A percentile compares a stretch with the other conserved stretches of the same genome.
phyloP scores from a whole-genome alignment of 106 monocot genomes.

The Vanilla planifolia region DNA sequence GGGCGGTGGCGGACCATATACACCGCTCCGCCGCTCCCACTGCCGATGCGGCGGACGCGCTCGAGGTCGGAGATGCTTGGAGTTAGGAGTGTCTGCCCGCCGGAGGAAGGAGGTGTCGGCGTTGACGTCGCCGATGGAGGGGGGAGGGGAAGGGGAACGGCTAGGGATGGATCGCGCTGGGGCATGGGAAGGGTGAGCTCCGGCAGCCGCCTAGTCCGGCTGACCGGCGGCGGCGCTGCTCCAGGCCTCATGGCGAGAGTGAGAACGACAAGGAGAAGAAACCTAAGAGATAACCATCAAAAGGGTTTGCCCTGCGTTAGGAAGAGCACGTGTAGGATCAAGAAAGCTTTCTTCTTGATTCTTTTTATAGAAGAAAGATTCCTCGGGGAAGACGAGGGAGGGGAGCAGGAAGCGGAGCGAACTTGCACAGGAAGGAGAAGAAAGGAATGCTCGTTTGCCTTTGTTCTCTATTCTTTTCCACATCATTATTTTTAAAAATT shows the following conservation, averaged over 20 bases:
- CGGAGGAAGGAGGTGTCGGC: conserved; percentile 7
- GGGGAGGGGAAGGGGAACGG: conserved; percentile 22
- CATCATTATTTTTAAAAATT: too few relatives aligned
- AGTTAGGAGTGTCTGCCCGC: conserved; percentile 7
- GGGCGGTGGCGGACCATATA: conserved; percentile 37
- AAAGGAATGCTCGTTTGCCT: too few relatives aligned
- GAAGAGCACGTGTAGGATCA: background rate
- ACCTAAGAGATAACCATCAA: background rate
- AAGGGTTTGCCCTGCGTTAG: background rate
- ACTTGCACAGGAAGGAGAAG: too few relatives aligned
- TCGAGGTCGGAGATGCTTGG: conserved; percentile 29
- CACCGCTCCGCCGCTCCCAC: conserved; percentile 37
- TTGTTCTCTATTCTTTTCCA: too few relatives aligned
- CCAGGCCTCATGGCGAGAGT: conserved; percentile 2
- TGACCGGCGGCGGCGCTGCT: background rate
- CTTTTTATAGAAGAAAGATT: background rate
- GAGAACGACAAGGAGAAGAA: too few relatives aligned
- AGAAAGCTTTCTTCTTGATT: background rate
- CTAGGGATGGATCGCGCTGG: conserved; percentile 34
- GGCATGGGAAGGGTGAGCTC: conserved; percentile 42
- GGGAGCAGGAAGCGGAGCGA: background rate
- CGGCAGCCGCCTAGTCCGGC: background rate
- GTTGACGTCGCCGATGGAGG: conserved; percentile 6
- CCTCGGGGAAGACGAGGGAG: background rate
- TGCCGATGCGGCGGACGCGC: conserved; percentile 35